phyloP scores from a whole-genome alignment of 2,329 filamentous ascomycete species.

The Mycocentrospora acerina region DNA sequence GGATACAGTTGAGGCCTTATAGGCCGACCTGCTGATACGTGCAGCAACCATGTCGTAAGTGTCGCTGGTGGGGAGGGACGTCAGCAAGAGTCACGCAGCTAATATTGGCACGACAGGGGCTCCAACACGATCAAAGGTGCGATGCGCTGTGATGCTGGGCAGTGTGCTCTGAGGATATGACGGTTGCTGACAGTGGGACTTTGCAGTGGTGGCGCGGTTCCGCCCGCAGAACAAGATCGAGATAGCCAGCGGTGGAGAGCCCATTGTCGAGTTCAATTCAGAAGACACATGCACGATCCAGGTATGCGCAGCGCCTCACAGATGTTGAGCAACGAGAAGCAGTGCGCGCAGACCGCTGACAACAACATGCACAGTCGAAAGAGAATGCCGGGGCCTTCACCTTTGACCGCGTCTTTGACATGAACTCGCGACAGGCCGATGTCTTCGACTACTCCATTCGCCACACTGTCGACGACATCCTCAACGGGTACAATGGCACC shows the following conservation, averaged over 20 bases:
- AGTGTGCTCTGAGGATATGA: background rate
- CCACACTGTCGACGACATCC: slow-evolving; percentile 93
- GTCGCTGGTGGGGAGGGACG: slow-evolving; percentile 12
- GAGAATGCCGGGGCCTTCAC: slow-evolving; percentile 82
- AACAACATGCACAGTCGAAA: slow-evolving; percentile 61
- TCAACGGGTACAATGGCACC: slow-evolving; percentile 98
- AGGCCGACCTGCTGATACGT: slow-evolving; percentile 35
- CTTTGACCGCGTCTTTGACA: slow-evolving; percentile 96
- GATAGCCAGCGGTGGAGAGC: slow-evolving; percentile 83
- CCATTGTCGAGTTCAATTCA: slow-evolving; percentile 84
- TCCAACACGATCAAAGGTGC: slow-evolving; percentile 52
- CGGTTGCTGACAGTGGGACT: slow-evolving; percentile 26
- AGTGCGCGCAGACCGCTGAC: slow-evolving; percentile 10
- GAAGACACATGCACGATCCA: slow-evolving; percentile 86
- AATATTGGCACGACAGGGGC: slow-evolving; percentile 37
- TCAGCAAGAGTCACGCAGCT: slow-evolving; percentile 42
- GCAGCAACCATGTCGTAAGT: slow-evolving; percentile 44
- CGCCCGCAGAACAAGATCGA: slow-evolving; percentile 96
- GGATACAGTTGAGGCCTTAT: slow-evolving; percentile 31
- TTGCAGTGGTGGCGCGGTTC: slow-evolving; percentile 89
- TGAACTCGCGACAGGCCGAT: slow-evolving; percentile 84
- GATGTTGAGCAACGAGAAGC: background rate
- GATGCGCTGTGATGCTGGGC: slow-evolving; percentile 6
- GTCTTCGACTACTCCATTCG: slow-evolving; percentile 98
- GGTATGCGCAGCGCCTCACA: slow-evolving; percentile 54